Evolutionary conservation across 1,139 yeast species (phyloP).

Genomic region (Taphrina communis): DNA sequence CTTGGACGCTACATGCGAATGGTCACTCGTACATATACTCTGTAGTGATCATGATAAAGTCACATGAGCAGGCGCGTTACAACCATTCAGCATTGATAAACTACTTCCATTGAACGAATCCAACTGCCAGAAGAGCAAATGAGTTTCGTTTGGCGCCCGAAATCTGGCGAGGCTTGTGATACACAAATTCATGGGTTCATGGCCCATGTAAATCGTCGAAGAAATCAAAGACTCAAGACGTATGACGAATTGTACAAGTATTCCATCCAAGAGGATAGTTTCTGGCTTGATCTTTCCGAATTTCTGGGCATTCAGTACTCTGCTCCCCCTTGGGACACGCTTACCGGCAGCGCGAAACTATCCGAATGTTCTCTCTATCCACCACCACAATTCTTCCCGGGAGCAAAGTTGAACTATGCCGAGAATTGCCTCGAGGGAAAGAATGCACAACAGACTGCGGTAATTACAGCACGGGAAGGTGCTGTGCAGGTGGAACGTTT

Average conservation of each 20-base stretch:
- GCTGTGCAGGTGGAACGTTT: conserved; percentile 29
- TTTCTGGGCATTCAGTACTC: conserved; percentile 44
- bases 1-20: too few species aligned
- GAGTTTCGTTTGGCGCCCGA: conserved; percentile 18
- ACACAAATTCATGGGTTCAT: conserved; percentile 41
- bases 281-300: conserved; percentile 46
- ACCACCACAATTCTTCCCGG: conserved; percentile 46
- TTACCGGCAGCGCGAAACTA: conserved; percentile 34
- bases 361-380: conserved; percentile 45
- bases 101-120: too few species aligned
- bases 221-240: conserved; percentile 30
- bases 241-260: conserved; percentile 45
- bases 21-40: too few species aligned
- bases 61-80: too few species aligned
- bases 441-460: conserved; percentile 44
- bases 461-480: conserved; percentile 46
- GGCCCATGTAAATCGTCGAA: conserved; percentile 25
- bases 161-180: conserved; percentile 5
- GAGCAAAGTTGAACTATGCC: conserved; percentile 47
- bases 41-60: too few species aligned
- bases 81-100: too few species aligned
- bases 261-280: conserved; percentile 43
- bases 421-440: conserved; percentile 46
- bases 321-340: conserved; percentile 21
- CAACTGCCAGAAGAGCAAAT: neutral